A percentile compares a stretch with the other conserved stretches of the same genome.
These are phyloP conservation scores for Colletotrichum sp. DNA, from an alignment of 2,329 filamentous ascomycete species.

Conservation along the genomic window DNA sequence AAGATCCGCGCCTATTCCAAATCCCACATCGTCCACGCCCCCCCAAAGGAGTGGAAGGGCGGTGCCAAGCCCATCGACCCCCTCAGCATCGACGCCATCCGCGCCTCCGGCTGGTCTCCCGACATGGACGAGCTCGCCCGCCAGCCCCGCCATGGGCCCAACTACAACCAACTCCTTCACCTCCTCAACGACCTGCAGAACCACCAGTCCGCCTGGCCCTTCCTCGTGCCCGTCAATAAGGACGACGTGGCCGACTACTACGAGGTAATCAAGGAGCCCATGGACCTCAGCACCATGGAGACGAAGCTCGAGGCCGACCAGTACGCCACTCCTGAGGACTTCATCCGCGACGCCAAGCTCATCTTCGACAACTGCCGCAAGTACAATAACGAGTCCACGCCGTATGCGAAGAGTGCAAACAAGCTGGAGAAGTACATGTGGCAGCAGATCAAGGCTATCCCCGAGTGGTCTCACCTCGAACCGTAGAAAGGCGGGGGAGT, in stretches of 20 bases:
- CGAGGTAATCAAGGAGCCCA: constrained; percentile 96
- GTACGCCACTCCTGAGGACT: constrained; percentile 91
- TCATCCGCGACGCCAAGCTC: constrained; percentile 85
- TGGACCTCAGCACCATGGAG: constrained; percentile 97
- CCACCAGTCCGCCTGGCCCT: constrained; percentile 92
- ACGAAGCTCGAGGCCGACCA: constrained; percentile 91
- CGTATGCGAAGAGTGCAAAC: constrained; percentile 93
- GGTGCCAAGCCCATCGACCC: constrained; percentile 81
- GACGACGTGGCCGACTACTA: constrained; percentile 99
- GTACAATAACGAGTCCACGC: constrained; percentile 95
- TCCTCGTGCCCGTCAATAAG: constrained; percentile 89
- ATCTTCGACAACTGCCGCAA: constrained; percentile 94
- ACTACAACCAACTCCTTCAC: constrained; percentile 92
- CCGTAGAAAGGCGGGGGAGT: constrained; percentile 39
- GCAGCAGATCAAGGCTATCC: constrained; percentile 87
- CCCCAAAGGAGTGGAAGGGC: constrained; percentile 85
- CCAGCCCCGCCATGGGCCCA: constrained; percentile 92
- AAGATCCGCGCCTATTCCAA: constrained; percentile 94
- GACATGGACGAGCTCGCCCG: constrained; percentile 98
- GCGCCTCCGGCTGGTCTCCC: constrained; percentile 90
- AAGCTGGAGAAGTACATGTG: constrained; percentile 96
- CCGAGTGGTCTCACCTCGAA: constrained; percentile 82
- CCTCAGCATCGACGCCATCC: constrained; percentile 85
- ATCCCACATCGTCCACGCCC: constrained; percentile 84
- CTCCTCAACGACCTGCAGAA: constrained; percentile 96